Evolutionary conservation across 129 eudicot genomes (phyloP), one percentile per base, ranked within the genome.

Genomic region (Pittosporum tobira): DNA sequence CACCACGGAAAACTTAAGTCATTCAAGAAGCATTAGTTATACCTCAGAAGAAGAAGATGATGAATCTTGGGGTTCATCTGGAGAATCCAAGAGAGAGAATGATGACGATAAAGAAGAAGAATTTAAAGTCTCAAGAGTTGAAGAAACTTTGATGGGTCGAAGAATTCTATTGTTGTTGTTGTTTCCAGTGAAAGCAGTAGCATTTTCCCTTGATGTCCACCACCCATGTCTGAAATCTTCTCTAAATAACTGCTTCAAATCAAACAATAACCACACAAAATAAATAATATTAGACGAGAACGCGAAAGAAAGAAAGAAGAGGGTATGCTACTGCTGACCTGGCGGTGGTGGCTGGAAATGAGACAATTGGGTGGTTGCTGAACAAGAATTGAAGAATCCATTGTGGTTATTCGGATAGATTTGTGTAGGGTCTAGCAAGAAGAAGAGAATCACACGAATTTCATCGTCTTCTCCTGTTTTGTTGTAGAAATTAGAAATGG

Each of bases 1-100:
- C n/a, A n/a, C n/a, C n/a, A n/a, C n/a, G 12, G 25, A 34, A 42
- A 11, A 47, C 6, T 8, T n/a, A 42, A 18, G 61, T 14, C 0
- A 25, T 15, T 3, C 21, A 66, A 14, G 0, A 8, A 0, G 5
- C n/a, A n/a, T n/a, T n/a, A 48, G 27, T 25, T 23, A 23, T 20
- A 86, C 96, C 86, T 83, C 57, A 43, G 93, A 71, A 77, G 88
- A 81, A 59, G 85, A 71, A 77, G 88, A 81, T 54, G 85, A 85
- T 2, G 94, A 71, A 4, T 69, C 62, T 26, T 63, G 65, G 21
- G 71, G 75, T 50, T 78, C 73, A 13, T 54, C 20, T 3, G 79
- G 51, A 25, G 82, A 50, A 25, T 70, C 63, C 30, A 71, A 80
- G 50, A 80, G 71, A 0, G 88, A 88, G 37, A 74, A 74, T 28